These are phyloP conservation scores for Rhodamnia rubescens DNA, from an alignment of 345 rosid genomes.

Conservation along the genomic window DNA sequence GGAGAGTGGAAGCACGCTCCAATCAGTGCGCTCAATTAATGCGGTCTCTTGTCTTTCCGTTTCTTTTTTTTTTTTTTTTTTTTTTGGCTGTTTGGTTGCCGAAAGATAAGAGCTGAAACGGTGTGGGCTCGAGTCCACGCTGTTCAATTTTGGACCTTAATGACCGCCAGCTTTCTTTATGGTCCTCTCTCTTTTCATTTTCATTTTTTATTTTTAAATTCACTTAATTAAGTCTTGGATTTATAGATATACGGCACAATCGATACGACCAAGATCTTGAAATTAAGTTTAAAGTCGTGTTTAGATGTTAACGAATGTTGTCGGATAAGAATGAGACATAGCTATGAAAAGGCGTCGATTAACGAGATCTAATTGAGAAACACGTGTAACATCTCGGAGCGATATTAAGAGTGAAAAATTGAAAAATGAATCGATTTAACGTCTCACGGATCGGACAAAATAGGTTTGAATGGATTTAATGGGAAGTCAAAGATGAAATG, in stretches of 20 bases:
- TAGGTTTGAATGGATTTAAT: not conserved
- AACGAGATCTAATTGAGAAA: not conserved
- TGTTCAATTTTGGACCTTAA: not conserved
- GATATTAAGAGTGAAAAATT: not conserved
- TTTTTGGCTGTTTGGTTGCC: not conserved
- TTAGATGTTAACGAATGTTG: no score
- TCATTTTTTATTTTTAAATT: not conserved
- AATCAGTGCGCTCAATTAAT: not conserved
- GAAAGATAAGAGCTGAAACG: not conserved
- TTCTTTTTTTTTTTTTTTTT: not conserved
- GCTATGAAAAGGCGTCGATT: not conserved
- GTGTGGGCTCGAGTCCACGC: not conserved
- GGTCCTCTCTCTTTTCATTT: not conserved
- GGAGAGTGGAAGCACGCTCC: not conserved
- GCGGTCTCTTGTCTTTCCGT: not conserved
- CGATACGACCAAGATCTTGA: not conserved
- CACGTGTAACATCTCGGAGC: accelerated
- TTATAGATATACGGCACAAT: not conserved
- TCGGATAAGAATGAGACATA: not conserved
- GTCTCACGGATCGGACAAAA: accelerated
- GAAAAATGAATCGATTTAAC: no score
- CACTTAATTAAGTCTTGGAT: not conserved
- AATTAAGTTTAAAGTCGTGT: not conserved
- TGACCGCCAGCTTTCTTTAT: not conserved
- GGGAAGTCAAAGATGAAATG: not conserved